Evolutionary conservation across 371 early-diverging fungal species (phyloP), one percentile per base, ranked within the genome.

Genomic region (Fennellomyces sp.): DNA sequence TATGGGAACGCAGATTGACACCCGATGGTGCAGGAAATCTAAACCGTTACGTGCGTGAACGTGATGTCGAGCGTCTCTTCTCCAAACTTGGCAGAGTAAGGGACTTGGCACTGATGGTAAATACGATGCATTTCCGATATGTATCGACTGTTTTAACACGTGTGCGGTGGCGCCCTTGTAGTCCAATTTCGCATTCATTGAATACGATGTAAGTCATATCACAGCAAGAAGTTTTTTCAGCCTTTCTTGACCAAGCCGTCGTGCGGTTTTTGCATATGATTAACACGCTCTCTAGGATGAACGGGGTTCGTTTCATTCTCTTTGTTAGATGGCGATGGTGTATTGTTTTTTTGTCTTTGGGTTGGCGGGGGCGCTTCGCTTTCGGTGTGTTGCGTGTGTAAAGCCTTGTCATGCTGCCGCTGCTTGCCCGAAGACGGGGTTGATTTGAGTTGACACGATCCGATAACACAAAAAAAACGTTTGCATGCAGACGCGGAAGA

Each of bases 401-500:
- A 3, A 50, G 28, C 13, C 33, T 19, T 49, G 17, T 4, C 17
- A 15, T 50, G 58, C 51, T 50, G 45, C 4, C 45, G 47, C 5
- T 23, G 45, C 10, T 21, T 4, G 4, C 6, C 5, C 5, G 17
- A 39, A 39, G 17, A 39, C 39, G 39, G 39, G 39, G 39, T n/a
- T 39, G n/a, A 23, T 45, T 45, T 45, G 17, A 23, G 12, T 17
- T 45, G 45, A 45, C 5, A 21, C 45, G n/a, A 45, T 45, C 45
- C 45, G 45, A 45, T 45, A 45, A 45, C 45, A 45, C 45, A 45
- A 45, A 45, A 45, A 15, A 10, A 23, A 33, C 45, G 15, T 42
- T 21, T 21, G 21, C 19, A 45, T 33, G 80, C 85, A 61, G 91
- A 91, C 64, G 91, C 91, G 49, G 89, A 91, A 39, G 90, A 90